phyloP scores from a whole-genome alignment of 495 filamentous ascomycete species.

The Aspergillus affinis region DNA sequence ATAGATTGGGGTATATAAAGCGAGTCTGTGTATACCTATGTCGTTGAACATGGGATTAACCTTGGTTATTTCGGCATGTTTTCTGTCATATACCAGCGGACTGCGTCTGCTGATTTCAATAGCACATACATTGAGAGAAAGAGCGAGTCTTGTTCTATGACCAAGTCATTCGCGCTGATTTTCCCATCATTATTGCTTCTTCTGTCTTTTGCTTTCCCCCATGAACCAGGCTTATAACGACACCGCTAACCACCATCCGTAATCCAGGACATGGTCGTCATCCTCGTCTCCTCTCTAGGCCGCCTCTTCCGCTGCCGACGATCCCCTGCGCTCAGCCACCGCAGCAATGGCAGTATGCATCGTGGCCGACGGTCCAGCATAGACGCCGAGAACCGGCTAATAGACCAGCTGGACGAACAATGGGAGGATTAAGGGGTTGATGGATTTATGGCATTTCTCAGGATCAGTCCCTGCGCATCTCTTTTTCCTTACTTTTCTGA shows the following conservation, averaged over 20 bases:
- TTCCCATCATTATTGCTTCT: background rate
- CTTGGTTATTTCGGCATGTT: slow-evolving; percentile 5
- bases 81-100: background rate
- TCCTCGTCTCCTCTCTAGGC: slow-evolving; percentile 73
- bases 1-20: slow-evolving; percentile 4
- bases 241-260: slow-evolving; percentile 9
- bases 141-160: background rate
- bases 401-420: slow-evolving; percentile 95
- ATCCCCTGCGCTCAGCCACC: slow-evolving; percentile 46
- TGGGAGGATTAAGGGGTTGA: slow-evolving; percentile 48
- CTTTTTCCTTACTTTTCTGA: background rate
- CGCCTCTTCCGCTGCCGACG: slow-evolving; percentile 55
- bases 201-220: background rate
- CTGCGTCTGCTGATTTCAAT: slow-evolving; percentile 14
- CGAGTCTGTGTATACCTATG: background rate
- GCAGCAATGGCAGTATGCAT: slow-evolving; percentile 37
- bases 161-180: background rate
- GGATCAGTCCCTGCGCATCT: background rate
- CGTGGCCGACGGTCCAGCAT: slow-evolving; percentile 34
- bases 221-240: background rate
- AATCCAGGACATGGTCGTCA: slow-evolving; percentile 75
- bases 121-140: slow-evolving; percentile 3
- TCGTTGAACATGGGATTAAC: slow-evolving; percentile 15
- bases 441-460: background rate
- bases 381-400: slow-evolving; percentile 89